Percentiles rank a stretch among this genome's conserved stretches.
Evolutionary conservation across 331 rosid genomes (phyloP).

Genomic region (Saraca asoca): DNA sequence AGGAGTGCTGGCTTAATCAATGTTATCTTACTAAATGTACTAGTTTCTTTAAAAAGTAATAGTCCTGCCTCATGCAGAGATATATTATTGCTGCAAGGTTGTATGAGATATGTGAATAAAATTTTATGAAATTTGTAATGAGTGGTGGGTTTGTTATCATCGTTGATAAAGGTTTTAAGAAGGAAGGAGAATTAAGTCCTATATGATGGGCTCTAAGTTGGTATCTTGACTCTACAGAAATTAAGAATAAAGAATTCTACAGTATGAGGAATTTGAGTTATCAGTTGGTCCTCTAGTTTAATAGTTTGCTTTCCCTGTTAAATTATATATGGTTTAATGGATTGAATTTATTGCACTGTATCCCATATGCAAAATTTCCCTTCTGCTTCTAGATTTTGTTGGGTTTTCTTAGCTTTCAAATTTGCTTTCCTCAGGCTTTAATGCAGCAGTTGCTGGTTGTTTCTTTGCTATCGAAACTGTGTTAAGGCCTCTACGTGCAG

Average conservation of each 20-base stretch:
- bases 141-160: not conserved
- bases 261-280: conserved; percentile 12
- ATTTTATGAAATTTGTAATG: not conserved
- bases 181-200: not conserved
- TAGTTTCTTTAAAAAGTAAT: not conserved
- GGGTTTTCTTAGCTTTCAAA: conserved; percentile 34
- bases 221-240: not conserved
- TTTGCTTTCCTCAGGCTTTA: conserved; percentile 69
- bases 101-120: not conserved
- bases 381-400: conserved; percentile 18
- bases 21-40: not conserved
- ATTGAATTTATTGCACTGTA: conserved; percentile 16
- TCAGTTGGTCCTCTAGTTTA: not conserved
- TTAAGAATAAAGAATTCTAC: no score
- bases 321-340: conserved; percentile 4
- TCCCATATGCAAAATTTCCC: not conserved
- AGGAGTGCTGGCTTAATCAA: not conserved
- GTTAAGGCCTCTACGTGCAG: conserved; percentile 90
- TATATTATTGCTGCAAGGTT: conserved; percentile 1
- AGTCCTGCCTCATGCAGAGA: not conserved
- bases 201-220: conserved; percentile 3
- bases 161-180: no score
- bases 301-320: conserved; percentile 25
- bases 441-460: conserved; percentile 99
- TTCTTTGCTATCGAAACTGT: conserved; percentile 99